Percentiles rank a stretch among this genome's conserved stretches.
Evolutionary conservation across 352 stramenopile genomes (phyloP).

Genomic region (Phytophthora melonis): DNA sequence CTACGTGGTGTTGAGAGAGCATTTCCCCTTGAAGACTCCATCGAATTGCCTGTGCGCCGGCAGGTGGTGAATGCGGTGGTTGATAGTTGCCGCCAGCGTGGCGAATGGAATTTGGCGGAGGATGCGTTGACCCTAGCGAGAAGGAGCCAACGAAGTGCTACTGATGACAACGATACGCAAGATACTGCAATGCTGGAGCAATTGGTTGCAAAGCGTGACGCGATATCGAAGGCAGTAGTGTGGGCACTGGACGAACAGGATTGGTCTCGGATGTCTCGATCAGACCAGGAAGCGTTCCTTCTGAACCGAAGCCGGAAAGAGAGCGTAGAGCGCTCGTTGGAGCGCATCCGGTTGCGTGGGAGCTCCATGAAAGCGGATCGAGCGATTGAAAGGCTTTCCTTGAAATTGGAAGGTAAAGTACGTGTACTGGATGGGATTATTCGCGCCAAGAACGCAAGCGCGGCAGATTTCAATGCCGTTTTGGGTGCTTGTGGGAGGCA

Average conservation of each 20-base stretch:
- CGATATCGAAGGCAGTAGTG: constrained; percentile 26
- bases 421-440: constrained; percentile 47
- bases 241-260: constrained; percentile 34
- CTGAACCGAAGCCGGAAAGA: constrained; percentile 29
- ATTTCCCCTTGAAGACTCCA: constrained; percentile 12
- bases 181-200: constrained; percentile 18
- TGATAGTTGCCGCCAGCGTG: constrained; percentile 55
- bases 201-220: constrained; percentile 31
- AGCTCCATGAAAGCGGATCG: no score
- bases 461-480: no score
- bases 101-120: constrained; percentile 48
- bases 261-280: constrained; percentile 27
- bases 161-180: constrained; percentile 7
- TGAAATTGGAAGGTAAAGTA: constrained; percentile 42
- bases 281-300: constrained; percentile 27
- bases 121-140: constrained; percentile 19
- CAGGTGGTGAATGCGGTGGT: constrained; percentile 53
- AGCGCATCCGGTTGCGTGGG: no score
- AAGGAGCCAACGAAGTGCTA: constrained; percentile 10
- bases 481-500: no score
- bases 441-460: no score
- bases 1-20: constrained; percentile 30
- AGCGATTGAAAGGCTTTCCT: constrained; percentile 28
- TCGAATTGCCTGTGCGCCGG: constrained; percentile 26
- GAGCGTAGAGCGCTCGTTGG: constrained; percentile 36